A percentile compares a stretch with the other conserved stretches of the same genome.
Evolutionary conservation across 805 yeast genomes (phyloP).

Genomic region (Metschnikowia koreensis): DNA sequence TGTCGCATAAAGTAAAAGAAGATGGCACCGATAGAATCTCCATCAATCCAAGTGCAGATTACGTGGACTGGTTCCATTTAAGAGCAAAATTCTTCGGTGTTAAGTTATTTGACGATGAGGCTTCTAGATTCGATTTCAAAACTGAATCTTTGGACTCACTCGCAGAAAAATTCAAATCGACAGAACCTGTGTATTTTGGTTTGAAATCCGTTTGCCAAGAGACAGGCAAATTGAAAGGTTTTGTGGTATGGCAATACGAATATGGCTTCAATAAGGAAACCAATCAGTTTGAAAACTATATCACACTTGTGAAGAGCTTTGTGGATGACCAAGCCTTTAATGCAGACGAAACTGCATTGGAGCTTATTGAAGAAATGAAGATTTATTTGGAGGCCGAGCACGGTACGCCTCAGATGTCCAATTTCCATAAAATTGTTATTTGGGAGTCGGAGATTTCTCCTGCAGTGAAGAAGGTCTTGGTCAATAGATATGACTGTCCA

Average conservation of each 20-base stretch:
- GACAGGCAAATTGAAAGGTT: constrained; percentile 25
- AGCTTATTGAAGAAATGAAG: constrained; percentile 16
- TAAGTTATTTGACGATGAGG: constrained; percentile 11
- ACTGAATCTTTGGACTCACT: constrained; percentile 14
- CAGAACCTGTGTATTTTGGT: constrained; percentile 35
- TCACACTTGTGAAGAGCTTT: constrained; percentile 28
- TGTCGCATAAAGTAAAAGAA: constrained; percentile 18
- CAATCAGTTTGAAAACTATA: constrained; percentile 16
- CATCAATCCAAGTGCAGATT: constrained; percentile 26
- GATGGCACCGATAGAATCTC: constrained; percentile 35
- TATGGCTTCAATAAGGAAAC: constrained; percentile 22
- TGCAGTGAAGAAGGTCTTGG: constrained; percentile 16
- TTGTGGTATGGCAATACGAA: constrained; percentile 42
- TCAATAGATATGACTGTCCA: constrained; percentile 16
- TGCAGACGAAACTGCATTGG: constrained; percentile 15
- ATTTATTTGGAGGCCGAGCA: constrained; percentile 17
- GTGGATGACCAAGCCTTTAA: constrained; percentile 22
- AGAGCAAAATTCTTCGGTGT: constrained; percentile 33
- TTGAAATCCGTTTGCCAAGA: constrained; percentile 21
- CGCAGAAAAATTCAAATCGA: constrained; percentile 19
- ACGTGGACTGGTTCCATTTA: constrained; percentile 43
- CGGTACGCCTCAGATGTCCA: constrained; percentile 12
- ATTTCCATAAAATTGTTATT: constrained; percentile 23
- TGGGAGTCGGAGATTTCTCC: constrained; percentile 36
- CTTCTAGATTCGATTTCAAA: constrained; percentile 4